Evolutionary conservation across 768 basidiomycete genomes (phyloP), one percentile per base, ranked within the genome.

Genomic region (Termitomyces sp.): DNA sequence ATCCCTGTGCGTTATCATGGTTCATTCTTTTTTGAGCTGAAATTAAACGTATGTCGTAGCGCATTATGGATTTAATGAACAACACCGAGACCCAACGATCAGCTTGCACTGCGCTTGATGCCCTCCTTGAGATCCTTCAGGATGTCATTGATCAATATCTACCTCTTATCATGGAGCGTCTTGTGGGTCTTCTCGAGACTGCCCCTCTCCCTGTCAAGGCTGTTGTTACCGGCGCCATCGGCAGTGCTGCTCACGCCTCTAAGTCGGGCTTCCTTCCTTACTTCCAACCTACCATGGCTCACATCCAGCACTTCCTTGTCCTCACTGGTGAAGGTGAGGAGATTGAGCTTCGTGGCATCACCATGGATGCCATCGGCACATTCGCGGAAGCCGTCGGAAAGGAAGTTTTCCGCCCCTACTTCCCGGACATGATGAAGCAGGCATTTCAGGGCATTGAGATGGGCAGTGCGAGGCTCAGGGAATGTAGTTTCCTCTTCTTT

Each of bases 301-400:
- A 86, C 57, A 83, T 99, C 62, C 83, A 91, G 60, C 88, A 89
- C 66, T 97, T 96, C 85, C 82, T 98, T 50, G 74, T 83, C 34
- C 84, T 98, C 28, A 84, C 81, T 21, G 88, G 83, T 28, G 91
- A 95, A 63, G 94, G 92, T 45, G 96, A 97, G 68, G 93, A 97
- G 73, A 84, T 80, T 43, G 95, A 98, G 64, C 83, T 99, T 39
- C 91, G 96, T 56, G 96, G 97, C 37, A 95, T 98, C 67, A 89
- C 96, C 11, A 97, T 97, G 85, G 97, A 98, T 72, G 93, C 97
- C n/a, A 87, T 98, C 58, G 97, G 97, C 52, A 98, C 97, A 0
- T 93, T 99, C 64, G 92, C 97, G 14, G 96, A 98, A 73, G 94
- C 96, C 8, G 92, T 98, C 58, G 96, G 97, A 61, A 84, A 86